Base-by-base conservation (phyloP, 169 alveolate genomes). In the Plasmodium inui region DNA sequence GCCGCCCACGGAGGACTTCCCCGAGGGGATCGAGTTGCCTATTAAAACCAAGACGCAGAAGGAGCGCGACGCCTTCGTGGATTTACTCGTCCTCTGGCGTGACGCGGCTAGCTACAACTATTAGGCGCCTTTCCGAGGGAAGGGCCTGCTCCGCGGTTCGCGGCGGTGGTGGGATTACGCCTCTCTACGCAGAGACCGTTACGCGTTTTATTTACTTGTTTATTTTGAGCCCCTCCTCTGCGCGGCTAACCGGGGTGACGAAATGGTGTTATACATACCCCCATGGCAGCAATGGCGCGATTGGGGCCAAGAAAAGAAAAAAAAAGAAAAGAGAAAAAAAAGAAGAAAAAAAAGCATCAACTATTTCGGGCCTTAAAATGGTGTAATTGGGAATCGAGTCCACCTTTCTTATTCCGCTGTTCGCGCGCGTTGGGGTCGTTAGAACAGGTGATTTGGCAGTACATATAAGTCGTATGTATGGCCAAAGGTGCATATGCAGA, bases 71-170 rank as follows among this genome's bases (percentile, higher is more conserved):
- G 96, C 96, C 17, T 79, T 97, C 26, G 98, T 97, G 41, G 99
- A 98, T 81, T 92, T 96, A 53, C 84, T 98, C 53, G 98, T 97
- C 14, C 97, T 97, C 93, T 98, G 99, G 99, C 97, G 99, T 67
- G 99, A 98, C 76, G 99, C 99, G 7, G 98, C 99, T 8, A 95
- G 98, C 6, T 98, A 97, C 96, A 97, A 97, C 93, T 97, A 96
- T 67, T 96, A 89, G 41, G 39, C 41, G 26, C 30, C 5, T 3
- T 4, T 4, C 28, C 72, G 30, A n/a, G 19, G 9, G 10, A 0
- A 57, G 72, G 1, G 53, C 28, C 14, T 5, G 3, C 50, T 41
- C 50, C 12, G 14, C 8, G 5, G 2, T 41, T 14, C 50, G 50
- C 50, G 14, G 1, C 50, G 50, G 50, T 41, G 50, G 50, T 14